Conservation (phyloP, 768 basidiomycete species). For the Collybia mongolica region DNA sequence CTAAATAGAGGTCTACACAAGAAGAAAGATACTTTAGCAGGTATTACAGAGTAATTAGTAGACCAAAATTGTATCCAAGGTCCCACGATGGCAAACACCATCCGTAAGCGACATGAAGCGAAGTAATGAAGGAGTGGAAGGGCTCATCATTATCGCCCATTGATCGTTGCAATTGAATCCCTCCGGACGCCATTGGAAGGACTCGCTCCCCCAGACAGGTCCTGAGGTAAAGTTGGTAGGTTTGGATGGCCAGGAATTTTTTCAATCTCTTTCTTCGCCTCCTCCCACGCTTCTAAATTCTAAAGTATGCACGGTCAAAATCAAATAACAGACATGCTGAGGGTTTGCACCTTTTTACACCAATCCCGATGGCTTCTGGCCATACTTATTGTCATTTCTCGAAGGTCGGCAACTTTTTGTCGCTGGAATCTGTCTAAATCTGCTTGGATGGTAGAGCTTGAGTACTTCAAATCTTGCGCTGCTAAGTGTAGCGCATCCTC, state of each 20-base stretch:
- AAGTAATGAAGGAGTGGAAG: conserved; percentile 7
- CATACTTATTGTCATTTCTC: conserved; percentile 92
- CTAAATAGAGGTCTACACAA: no score
- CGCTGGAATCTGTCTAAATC: conserved; percentile 98
- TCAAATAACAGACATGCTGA: not conserved
- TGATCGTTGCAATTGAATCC: conserved; percentile 72
- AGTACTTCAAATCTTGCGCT: conserved; percentile 93
- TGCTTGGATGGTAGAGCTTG: conserved; percentile 93
- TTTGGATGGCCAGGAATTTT: conserved; percentile 93
- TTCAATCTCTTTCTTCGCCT: conserved; percentile 88
- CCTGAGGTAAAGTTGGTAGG: conserved; percentile 44
- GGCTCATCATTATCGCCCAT: conserved; percentile 47
- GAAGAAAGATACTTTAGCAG: not conserved
- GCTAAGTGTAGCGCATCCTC: conserved; percentile 93
- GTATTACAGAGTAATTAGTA: conserved; percentile 14
- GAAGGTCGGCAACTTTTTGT: conserved; percentile 95
- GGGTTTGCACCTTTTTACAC: conserved; percentile 81
- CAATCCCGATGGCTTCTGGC: conserved; percentile 91
- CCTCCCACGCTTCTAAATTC: conserved; percentile 98
- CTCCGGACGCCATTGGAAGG: conserved; percentile 44
- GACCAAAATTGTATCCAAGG: conserved; percentile 8
- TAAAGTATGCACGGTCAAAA: conserved; percentile 25
- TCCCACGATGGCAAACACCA: not conserved
- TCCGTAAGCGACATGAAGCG: conserved; percentile 10
- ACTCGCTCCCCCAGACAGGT: conserved; percentile 28